Conservation (phyloP, 495 filamentous ascomycete genomes). For the Aspergillus baeticus region DNA sequence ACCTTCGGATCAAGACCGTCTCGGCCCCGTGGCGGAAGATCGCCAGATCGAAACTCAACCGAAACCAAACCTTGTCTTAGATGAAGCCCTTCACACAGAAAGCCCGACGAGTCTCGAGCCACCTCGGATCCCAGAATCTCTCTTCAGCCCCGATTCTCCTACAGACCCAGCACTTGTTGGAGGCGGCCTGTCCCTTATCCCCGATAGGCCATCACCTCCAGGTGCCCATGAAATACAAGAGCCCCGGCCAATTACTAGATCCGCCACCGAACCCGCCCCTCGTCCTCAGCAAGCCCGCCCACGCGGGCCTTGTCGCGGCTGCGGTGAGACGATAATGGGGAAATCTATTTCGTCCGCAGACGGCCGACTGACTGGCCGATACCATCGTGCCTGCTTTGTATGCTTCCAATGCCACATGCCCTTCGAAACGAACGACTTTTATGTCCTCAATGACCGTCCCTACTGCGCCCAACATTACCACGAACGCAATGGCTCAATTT, state of each 20-base stretch:
- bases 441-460: constrained; percentile 81
- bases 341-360: constrained; percentile 94
- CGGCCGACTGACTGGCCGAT: constrained; percentile 87
- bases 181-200: constrained; percentile 38
- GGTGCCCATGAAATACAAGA: constrained; percentile 16
- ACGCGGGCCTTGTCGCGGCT: constrained; percentile 83
- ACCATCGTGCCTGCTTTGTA: constrained; percentile 92
- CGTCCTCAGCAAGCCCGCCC: constrained; percentile 32
- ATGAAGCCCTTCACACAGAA: constrained; percentile 20
- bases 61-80: constrained; percentile 15
- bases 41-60: constrained; percentile 21
- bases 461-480: constrained; percentile 95
- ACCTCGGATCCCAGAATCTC: constrained; percentile 32
- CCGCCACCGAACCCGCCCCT: constrained; percentile 17
- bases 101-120: constrained; percentile 30
- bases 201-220: constrained; percentile 23
- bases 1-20: constrained; percentile 31
- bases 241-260: constrained; percentile 27
- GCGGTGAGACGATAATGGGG: constrained; percentile 72
- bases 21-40: constrained; percentile 39
- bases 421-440: constrained; percentile 88
- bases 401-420: constrained; percentile 80
- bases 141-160: constrained; percentile 53
- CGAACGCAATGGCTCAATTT: constrained; percentile 81
- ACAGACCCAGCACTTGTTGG: constrained; percentile 55